Evolutionary conservation across 2,329 filamentous ascomycete species (phyloP).

Genomic region (Cladorrhinum sp.): DNA sequence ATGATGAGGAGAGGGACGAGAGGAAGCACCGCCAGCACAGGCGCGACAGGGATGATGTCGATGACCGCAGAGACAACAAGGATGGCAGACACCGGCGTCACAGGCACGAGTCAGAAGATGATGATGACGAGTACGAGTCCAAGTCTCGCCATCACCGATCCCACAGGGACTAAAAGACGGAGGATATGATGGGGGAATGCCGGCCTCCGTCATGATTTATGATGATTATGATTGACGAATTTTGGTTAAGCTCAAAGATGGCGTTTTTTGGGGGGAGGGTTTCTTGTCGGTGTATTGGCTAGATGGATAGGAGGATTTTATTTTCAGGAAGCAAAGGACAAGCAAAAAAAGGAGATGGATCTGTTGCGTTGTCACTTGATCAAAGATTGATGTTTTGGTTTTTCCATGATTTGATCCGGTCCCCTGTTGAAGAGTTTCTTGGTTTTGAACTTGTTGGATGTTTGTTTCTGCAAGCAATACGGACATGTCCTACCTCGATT

Average conservation of each 20-base stretch:
- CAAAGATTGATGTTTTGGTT: neutral
- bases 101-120: slow-evolving; percentile 28
- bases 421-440: neutral
- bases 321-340: neutral
- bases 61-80: slow-evolving; percentile 31
- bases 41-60: slow-evolving; percentile 24
- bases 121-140: slow-evolving; percentile 26
- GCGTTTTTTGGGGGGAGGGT: neutral
- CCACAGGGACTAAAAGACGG: neutral
- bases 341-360: neutral
- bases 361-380: neutral
- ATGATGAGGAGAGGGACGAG: slow-evolving; percentile 31
- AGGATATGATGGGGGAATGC: neutral
- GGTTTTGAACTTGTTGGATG: neutral
- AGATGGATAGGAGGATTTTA: neutral
- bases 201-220: neutral
- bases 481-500: neutral
- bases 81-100: slow-evolving; percentile 30
- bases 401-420: neutral
- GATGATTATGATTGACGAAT: neutral
- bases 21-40: slow-evolving; percentile 36
- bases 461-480: neutral
- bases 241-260: neutral
- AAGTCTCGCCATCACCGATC: neutral
- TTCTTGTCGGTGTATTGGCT: neutral